Evolutionary conservation across 495 filamentous ascomycete genomes (phyloP).

Genomic region (Aspergillus affinis): DNA sequence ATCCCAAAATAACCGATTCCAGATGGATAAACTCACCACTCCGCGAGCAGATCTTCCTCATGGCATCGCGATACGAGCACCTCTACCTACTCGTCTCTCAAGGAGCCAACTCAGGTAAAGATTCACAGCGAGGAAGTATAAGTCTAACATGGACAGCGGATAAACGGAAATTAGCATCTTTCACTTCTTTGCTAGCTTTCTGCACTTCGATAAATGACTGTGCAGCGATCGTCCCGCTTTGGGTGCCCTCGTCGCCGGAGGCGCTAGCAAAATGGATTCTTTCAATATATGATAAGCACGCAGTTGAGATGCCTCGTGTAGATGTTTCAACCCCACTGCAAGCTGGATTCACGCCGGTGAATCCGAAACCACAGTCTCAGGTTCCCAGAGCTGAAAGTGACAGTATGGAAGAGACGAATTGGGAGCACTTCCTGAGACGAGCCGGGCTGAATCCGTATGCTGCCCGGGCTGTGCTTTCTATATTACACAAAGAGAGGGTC

Average conservation of each 20-base stretch:
- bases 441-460: slow-evolving; percentile 79
- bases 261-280: slow-evolving; percentile 37
- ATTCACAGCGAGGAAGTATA: background rate
- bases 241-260: slow-evolving; percentile 35
- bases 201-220: slow-evolving; percentile 13
- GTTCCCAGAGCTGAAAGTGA: slow-evolving; percentile 7
- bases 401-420: slow-evolving; percentile 55
- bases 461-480: slow-evolving; percentile 64
- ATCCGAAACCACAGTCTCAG: slow-evolving; percentile 8
- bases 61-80: slow-evolving; percentile 63
- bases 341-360: slow-evolving; percentile 17
- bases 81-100: slow-evolving; percentile 65
- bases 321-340: background rate
- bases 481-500: background rate
- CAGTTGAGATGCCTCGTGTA: slow-evolving; percentile 12
- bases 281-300: slow-evolving; percentile 30
- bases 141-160: slow-evolving; percentile 6
- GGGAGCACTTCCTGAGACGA: slow-evolving; percentile 73
- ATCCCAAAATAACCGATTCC: slow-evolving; percentile 3
- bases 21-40: slow-evolving; percentile 43
- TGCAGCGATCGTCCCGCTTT: slow-evolving; percentile 34
- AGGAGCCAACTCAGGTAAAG: background rate
- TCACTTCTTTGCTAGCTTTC: slow-evolving; percentile 18
- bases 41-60: slow-evolving; percentile 53
- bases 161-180: slow-evolving; percentile 10